phyloP scores from a whole-genome alignment of 345 rosid genomes.

The Trapa incisa region DNA sequence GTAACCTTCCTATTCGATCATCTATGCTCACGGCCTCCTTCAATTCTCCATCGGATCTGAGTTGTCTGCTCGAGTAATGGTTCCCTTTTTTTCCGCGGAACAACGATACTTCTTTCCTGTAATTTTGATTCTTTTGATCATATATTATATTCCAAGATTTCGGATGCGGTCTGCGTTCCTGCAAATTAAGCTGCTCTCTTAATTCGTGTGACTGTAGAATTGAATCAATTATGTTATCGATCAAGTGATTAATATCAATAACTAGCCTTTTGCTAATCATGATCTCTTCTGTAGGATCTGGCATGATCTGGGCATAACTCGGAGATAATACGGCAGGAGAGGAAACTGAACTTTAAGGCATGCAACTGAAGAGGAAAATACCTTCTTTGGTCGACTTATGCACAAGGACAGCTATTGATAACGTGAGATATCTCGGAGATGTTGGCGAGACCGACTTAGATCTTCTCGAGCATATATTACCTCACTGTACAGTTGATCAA shows the following conservation, averaged over 20 bases:
- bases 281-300: background rate
- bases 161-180: background rate
- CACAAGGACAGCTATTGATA: constrained; percentile 36
- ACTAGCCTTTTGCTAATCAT: background rate
- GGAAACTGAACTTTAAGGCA: background rate
- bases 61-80: background rate
- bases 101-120: background rate
- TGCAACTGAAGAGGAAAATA: constrained; percentile 15
- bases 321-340: background rate
- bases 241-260: background rate
- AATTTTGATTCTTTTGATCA: background rate
- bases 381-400: constrained; percentile 84
- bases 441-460: constrained; percentile 70
- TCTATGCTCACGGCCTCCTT: too few species aligned
- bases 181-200: too few species aligned
- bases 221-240: background rate
- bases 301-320: background rate
- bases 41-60: background rate
- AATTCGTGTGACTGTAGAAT: background rate
- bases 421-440: constrained; percentile 66
- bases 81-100: background rate
- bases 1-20: background rate
- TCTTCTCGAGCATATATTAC: constrained; percentile 61
- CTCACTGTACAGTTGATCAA: constrained; percentile 68
- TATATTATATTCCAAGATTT: background rate